Percentiles rank a stretch among this genome's conserved stretches.
phyloP scores from a whole-genome alignment of 331 rosid species.

The Stylosanthes scabra region DNA sequence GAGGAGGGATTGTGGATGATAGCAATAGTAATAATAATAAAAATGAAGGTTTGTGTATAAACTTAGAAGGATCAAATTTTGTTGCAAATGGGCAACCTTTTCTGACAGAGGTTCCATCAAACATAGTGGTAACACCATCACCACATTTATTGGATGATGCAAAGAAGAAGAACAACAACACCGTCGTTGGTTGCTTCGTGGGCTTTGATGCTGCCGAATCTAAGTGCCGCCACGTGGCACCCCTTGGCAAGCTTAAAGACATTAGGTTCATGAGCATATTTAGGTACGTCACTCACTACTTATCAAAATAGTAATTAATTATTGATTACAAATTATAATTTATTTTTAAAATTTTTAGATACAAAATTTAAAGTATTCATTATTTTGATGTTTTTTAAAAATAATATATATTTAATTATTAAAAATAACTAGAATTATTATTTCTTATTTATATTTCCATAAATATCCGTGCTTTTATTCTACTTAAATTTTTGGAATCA shows the following conservation, averaged over 20 bases:
- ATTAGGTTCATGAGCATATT: constrained; percentile 69
- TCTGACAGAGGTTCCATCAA: constrained; percentile 59
- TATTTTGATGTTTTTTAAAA: too few species aligned
- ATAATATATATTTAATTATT: too few species aligned
- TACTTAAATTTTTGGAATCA: too few species aligned
- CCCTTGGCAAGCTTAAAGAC: constrained; percentile 58
- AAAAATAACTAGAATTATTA: too few species aligned
- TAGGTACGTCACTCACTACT: too few species aligned
- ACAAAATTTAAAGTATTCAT: too few species aligned
- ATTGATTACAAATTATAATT: too few species aligned
- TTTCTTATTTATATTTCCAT: too few species aligned
- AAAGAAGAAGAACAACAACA: neutral
- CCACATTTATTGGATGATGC: constrained; percentile 33
- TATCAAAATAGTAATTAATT: too few species aligned
- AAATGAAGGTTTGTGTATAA: constrained; percentile 39
- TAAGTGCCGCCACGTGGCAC: constrained; percentile 52
- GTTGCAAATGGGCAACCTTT: constrained; percentile 64
- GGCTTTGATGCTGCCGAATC: constrained; percentile 58
- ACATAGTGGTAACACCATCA: constrained; percentile 54
- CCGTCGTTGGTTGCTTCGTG: constrained; percentile 57
- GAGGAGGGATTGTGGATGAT: neutral
- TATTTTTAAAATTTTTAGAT: too few species aligned
- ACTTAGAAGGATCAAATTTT: constrained; percentile 53
- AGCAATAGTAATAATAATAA: neutral
- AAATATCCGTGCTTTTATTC: too few species aligned